These are phyloP conservation scores for Microcyclospora tardicrescens DNA, from an alignment of 2,329 filamentous ascomycete species.

Conservation along the genomic window DNA sequence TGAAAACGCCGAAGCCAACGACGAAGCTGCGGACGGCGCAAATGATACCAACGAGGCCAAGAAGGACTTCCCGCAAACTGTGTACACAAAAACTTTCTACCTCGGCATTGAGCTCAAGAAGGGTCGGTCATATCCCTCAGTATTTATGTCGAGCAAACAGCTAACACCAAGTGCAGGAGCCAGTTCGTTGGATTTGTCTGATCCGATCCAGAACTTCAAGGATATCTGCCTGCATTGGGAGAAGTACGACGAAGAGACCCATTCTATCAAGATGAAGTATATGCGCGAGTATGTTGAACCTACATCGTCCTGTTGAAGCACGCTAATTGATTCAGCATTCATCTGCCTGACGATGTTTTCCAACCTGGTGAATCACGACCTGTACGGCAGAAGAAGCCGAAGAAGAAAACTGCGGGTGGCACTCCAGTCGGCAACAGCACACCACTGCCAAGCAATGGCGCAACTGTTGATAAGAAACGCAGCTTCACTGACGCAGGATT, in stretches of 20 bases:
- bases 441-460: not conserved
- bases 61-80: constrained; percentile 32
- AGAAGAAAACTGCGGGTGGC: constrained; percentile 22
- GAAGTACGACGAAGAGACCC: constrained; percentile 60
- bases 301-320: not conserved
- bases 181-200: constrained; percentile 64
- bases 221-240: constrained; percentile 63
- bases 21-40: constrained; percentile 17
- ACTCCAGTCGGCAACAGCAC: constrained; percentile 5
- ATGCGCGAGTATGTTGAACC: constrained; percentile 64
- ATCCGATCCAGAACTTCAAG: constrained; percentile 77
- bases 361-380: constrained; percentile 53
- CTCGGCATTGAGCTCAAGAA: constrained; percentile 67
- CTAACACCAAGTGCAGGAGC: constrained; percentile 38
- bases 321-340: constrained; percentile 47
- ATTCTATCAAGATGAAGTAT: constrained; percentile 69
- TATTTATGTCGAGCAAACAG: constrained; percentile 3
- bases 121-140: constrained; percentile 6
- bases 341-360: constrained; percentile 85
- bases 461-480: constrained; percentile 27
- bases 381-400: constrained; percentile 28
- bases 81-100: constrained; percentile 90
- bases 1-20: constrained; percentile 20
- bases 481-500: constrained; percentile 31
- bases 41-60: constrained; percentile 20